Conservation (phyloP, 2,329 filamentous ascomycete species). For the Lecanosticta acicola region DNA sequence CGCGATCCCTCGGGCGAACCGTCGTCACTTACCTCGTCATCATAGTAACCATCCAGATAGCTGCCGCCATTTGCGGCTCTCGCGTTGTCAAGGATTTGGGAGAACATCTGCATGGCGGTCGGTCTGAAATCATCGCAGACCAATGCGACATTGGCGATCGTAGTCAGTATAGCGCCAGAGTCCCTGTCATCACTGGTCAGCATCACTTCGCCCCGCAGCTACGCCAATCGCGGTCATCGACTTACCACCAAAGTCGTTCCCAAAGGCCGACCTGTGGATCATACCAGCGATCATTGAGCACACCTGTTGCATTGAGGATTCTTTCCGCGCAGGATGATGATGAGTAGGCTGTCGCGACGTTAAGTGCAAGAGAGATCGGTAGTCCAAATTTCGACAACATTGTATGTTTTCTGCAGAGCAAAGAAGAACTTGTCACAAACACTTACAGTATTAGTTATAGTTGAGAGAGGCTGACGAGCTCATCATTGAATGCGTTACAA, state of each 20-base stretch:
- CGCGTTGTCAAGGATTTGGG: constrained; percentile 36
- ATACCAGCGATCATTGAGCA: constrained; percentile 15
- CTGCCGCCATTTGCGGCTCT: constrained; percentile 16
- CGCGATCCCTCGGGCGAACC: no score
- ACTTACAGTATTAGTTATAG: no score
- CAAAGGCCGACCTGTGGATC: neutral
- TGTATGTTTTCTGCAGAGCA: no score
- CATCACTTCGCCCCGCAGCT: neutral
- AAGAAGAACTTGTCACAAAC: no score
- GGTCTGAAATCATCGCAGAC: constrained; percentile 32
- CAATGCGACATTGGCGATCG: constrained; percentile 51
- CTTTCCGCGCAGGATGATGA: neutral
- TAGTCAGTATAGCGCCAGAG: constrained; percentile 60
- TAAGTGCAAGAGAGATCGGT: no score
- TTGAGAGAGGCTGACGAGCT: no score
- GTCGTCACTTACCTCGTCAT: constrained; percentile 35
- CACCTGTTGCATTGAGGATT: constrained; percentile 11
- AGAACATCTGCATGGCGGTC: constrained; percentile 38
- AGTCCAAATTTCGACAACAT: no score
- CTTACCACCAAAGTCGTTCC: constrained; percentile 53
- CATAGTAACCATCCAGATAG: constrained; percentile 45
- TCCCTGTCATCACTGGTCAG: constrained; percentile 45
- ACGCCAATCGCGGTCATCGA: neutral
- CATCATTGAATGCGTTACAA: no score
- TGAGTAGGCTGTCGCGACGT: neutral